Conservation (phyloP, 2,329 filamentous ascomycete genomes). For the Cladorrhinum sp. region DNA sequence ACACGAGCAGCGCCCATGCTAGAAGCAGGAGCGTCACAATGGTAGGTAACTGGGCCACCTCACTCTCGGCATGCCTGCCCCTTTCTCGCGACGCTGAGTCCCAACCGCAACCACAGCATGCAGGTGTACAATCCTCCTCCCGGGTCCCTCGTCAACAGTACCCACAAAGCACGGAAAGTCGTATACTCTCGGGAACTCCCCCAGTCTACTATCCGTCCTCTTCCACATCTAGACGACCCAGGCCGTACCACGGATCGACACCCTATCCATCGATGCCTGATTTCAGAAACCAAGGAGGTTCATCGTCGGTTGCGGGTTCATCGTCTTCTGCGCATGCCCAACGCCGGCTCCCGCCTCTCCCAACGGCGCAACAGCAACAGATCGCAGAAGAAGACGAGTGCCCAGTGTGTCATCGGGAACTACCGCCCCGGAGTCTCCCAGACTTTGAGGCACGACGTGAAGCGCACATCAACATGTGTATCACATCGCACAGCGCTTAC, state of each 20-base stretch:
- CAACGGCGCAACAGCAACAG: constrained; percentile 45
- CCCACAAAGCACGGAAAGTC: constrained; percentile 34
- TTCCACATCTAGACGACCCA: constrained; percentile 21
- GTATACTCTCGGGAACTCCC: constrained; percentile 41
- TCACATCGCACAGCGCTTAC: constrained; percentile 53
- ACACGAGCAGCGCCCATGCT: constrained; percentile 34
- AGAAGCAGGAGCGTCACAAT: constrained; percentile 49
- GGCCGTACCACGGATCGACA: constrained; percentile 15
- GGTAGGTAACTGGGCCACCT: constrained; percentile 37
- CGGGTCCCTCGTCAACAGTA: constrained; percentile 10
- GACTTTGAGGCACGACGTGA: constrained; percentile 56
- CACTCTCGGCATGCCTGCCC: background rate
- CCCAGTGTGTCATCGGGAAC: constrained; percentile 69
- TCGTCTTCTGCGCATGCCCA: constrained; percentile 24
- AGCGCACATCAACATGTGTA: constrained; percentile 57
- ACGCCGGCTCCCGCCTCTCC: constrained; percentile 34
- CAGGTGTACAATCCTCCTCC: constrained; percentile 26
- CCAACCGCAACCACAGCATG: constrained; percentile 19
- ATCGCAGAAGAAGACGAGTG: constrained; percentile 74
- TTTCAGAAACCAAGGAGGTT: constrained; percentile 32
- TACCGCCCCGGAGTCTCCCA: constrained; percentile 55
- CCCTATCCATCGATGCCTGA: constrained; percentile 34
- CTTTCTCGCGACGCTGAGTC: background rate
- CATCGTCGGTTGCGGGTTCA: constrained; percentile 30
- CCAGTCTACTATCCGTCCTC: constrained; percentile 34